Conservation (phyloP, 306 rosid genomes). For the Acacia melanoxylon region DNA sequence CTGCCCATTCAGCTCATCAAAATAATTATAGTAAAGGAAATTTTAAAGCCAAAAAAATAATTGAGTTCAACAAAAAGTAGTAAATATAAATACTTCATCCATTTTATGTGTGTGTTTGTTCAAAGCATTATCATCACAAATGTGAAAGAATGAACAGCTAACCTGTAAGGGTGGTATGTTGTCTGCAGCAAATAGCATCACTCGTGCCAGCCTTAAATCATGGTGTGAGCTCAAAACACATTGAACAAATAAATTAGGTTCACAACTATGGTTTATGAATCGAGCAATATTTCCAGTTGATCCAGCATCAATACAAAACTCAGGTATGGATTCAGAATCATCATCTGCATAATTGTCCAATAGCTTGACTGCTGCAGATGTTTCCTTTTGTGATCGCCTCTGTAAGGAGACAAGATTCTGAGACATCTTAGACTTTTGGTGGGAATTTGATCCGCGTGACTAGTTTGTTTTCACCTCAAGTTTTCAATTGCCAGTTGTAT, state of each 20-base stretch:
- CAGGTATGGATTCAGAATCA: slow-evolving; percentile 63
- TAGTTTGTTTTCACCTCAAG: not conserved
- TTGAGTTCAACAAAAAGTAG: not conserved
- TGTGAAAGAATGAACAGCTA: slow-evolving; percentile 4
- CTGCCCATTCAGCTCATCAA: not conserved
- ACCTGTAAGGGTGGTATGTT: slow-evolving; percentile 98
- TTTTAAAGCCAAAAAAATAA: not conserved
- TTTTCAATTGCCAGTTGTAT: not conserved
- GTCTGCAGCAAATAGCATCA: slow-evolving; percentile 93
- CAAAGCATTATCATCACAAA: not conserved
- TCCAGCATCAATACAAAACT: slow-evolving; percentile 92
- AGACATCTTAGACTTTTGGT: not conserved
- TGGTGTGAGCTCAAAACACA: slow-evolving; percentile 89
- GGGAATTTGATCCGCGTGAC: not conserved
- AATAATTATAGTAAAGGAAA: not conserved
- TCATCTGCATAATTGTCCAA: slow-evolving; percentile 60
- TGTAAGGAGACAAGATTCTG: slow-evolving; percentile 27
- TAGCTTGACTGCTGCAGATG: slow-evolving; percentile 37
- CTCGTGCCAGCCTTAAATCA: slow-evolving; percentile 79
- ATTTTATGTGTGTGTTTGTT: not conserved
- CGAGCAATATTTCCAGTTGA: slow-evolving; percentile 81
- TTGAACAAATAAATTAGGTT: slow-evolving; percentile 93
- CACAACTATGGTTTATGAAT: slow-evolving; percentile 93
- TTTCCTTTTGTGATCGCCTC: slow-evolving; percentile 68
- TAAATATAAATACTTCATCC: not conserved